Percentiles rank a stretch among this genome's conserved stretches.
Conservation (phyloP, 768 basidiomycete species). For the Tulasnella sp. region DNA sequence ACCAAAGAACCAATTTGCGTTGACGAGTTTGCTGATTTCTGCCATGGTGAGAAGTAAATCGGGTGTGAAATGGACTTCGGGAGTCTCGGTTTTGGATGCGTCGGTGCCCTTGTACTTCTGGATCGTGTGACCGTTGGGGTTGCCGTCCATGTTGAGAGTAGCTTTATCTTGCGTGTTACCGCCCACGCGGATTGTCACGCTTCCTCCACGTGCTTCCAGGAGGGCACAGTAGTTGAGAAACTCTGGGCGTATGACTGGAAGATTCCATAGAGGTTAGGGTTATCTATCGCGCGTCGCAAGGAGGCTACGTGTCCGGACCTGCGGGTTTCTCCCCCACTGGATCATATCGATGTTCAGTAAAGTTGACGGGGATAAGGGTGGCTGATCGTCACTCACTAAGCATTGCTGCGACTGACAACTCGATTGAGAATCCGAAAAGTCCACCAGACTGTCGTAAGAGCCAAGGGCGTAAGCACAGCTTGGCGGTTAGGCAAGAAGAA, state of each 20-base stretch:
- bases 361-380: too few relatives aligned
- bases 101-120: slow-evolving; percentile 18
- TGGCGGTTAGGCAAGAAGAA: background rate
- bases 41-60: slow-evolving; percentile 69
- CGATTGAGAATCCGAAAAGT: slow-evolving; percentile 63
- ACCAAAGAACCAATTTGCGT: slow-evolving; percentile 64
- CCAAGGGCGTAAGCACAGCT: background rate
- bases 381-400: slow-evolving; percentile 45
- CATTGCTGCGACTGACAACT: slow-evolving; percentile 64
- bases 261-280: background rate
- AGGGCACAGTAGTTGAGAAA: slow-evolving; percentile 56
- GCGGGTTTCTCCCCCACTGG: slow-evolving; percentile 19
- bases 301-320: background rate
- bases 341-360: background rate
- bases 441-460: slow-evolving; percentile 52
- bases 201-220: slow-evolving; percentile 50
- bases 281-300: background rate
- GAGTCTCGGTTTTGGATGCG: slow-evolving; percentile 58
- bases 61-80: slow-evolving; percentile 62
- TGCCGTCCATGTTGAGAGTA: slow-evolving; percentile 17
- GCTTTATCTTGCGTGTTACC: slow-evolving; percentile 56
- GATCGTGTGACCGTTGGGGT: slow-evolving; percentile 28
- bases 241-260: slow-evolving; percentile 43
- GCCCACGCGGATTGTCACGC: slow-evolving; percentile 52
- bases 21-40: slow-evolving; percentile 61